Evolutionary conservation across 2,329 filamentous ascomycete genomes (phyloP).

Genomic region (Monilinia fructigena): DNA sequence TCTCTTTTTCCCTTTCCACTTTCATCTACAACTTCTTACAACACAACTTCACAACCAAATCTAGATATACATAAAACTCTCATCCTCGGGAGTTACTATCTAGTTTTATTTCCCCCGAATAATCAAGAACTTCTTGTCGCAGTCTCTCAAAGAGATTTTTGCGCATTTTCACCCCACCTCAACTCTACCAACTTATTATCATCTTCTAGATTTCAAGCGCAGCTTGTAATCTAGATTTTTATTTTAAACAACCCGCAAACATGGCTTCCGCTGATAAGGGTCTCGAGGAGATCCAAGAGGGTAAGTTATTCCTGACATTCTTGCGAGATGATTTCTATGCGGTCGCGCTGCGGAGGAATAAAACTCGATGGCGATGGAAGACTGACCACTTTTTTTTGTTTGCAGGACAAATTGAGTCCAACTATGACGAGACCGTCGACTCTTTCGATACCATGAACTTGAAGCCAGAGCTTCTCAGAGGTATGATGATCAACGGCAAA

Average conservation of each 20-base stretch:
- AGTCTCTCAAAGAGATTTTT: conserved; percentile 39
- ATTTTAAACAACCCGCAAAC: conserved; percentile 66
- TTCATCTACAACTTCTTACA: conserved; percentile 14
- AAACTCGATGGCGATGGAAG: neutral
- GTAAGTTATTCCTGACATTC: conserved; percentile 53
- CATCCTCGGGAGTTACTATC: conserved; percentile 50
- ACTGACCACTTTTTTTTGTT: conserved; percentile 26
- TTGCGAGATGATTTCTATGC: neutral
- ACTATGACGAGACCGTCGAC: conserved; percentile 99
- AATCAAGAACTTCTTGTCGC: conserved; percentile 33
- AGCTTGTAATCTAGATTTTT: conserved; percentile 74
- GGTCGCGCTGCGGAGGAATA: neutral
- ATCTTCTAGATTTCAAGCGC: conserved; percentile 66
- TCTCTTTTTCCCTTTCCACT: conserved; percentile 3
- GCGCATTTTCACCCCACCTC: conserved; percentile 37
- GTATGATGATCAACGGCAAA: conserved; percentile 51
- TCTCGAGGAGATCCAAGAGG: conserved; percentile 96
- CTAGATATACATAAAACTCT: conserved; percentile 40
- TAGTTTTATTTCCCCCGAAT: conserved; percentile 43
- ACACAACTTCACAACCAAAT: conserved; percentile 25
- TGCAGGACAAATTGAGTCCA: conserved; percentile 97
- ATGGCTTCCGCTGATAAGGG: conserved; percentile 90
- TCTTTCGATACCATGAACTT: conserved; percentile 98
- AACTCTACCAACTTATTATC: conserved; percentile 40
- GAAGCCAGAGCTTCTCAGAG: conserved; percentile 95